Evolutionary conservation across 106 monocot genomes (phyloP), one percentile per base, ranked within the genome.

Genomic region (Iris macrosiphon): DNA sequence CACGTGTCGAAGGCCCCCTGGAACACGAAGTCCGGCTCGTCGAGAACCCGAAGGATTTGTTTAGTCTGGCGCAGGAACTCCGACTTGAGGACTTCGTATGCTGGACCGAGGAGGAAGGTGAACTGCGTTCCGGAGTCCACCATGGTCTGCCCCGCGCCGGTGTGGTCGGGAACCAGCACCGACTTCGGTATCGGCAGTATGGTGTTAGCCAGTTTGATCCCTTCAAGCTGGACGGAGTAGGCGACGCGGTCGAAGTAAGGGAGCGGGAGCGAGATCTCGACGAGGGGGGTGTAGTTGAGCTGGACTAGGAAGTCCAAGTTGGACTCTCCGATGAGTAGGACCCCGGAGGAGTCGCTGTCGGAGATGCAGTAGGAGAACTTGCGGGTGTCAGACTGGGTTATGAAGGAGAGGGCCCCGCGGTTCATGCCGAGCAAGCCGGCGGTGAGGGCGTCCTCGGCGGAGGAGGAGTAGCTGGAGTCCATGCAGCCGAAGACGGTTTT

Each of bases 191-290:
- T 74, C 1, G 88, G 84, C 3, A 93, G 77, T 7, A 61, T 55
- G 13, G 48, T 38, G 6, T 7, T 3, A 33, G 70, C 77, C 39
- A 93, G 88, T 25, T 72, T 65, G 72, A 93, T 93, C 20, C 88
- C 83, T 8, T 75, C 74, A 5, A 93, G 63, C 46, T 88, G 83
- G 43, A 93, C 84, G 5, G 93, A 88, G 74, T 93, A 93, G 14
- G 93, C 93, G 3, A 88, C 88, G 40, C 80, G 68, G 75, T 93
- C 93, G 78, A 93, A 93, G 73, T 93, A 93, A 10, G 93, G 93
- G 40, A 93, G 84, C 4, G 93, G 93, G 19, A 79, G 60, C n/a
- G 74, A 56, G n/a, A 81, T 71, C 37, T 71, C 63, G 40, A 84
- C 47, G 2, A 88, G 45, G 0, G 93, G 88, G 6, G 93, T 93